Evolutionary conservation across 352 stramenopile species (phyloP).

Genomic region (Pythium rishiriense): DNA sequence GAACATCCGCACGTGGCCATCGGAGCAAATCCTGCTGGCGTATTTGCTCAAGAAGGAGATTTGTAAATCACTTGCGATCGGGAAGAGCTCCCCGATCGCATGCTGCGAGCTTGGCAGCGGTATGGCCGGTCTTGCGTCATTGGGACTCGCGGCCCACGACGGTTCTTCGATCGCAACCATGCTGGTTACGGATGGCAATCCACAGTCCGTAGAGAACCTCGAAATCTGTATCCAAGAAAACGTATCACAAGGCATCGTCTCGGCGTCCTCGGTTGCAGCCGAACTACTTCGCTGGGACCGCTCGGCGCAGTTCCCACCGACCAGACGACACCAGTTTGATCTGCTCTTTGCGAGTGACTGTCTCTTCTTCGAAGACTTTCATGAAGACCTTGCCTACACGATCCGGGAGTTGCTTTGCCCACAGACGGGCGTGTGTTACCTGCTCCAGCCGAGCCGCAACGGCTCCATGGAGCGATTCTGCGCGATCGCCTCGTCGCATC

Average conservation of each 20-base stretch:
- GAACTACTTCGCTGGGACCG: conserved; percentile 78
- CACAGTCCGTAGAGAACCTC: conserved; percentile 66
- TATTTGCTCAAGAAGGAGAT: conserved; percentile 54
- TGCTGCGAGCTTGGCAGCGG: conserved; percentile 76
- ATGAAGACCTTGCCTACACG: conserved; percentile 69
- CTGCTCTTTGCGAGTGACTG: conserved; percentile 84
- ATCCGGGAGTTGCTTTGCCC: conserved; percentile 58
- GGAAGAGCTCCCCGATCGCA: conserved; percentile 20
- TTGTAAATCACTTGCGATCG: conserved; percentile 28
- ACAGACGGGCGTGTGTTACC: conserved; percentile 48
- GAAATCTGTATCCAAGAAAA: conserved; percentile 64
- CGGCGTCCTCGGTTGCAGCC: conserved; percentile 13
- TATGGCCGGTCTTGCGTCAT: conserved; percentile 72
- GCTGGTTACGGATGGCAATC: conserved; percentile 79
- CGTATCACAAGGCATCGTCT: conserved; percentile 22
- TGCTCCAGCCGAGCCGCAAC: conserved; percentile 73
- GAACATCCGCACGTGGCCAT: conserved; percentile 87
- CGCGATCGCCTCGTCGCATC: conserved; percentile 35
- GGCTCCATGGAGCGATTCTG: conserved; percentile 81
- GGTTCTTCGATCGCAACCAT: conserved; percentile 41
- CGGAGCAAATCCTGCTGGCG: conserved; percentile 70
- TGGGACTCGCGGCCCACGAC: conserved; percentile 60
- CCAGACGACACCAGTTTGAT: conserved; percentile 62
- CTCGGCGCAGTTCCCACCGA: conserved; percentile 24
- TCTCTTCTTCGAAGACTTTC: conserved; percentile 87